Evolutionary conservation across 2,329 filamentous ascomycete genomes (phyloP).

Genomic region (Aspergillus neotritici): DNA sequence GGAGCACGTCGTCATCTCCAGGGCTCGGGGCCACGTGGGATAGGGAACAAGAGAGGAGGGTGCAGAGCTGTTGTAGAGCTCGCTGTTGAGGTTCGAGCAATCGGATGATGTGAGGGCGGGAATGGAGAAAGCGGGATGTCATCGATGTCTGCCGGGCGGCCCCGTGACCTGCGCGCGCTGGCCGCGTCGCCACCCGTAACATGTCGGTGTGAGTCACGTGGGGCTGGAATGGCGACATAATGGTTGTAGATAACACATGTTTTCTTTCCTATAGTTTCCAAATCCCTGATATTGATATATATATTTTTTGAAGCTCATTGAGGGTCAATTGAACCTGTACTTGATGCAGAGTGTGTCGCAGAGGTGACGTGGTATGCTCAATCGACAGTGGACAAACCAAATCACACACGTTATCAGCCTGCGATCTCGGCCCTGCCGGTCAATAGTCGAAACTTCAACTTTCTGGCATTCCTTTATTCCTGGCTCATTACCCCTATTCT

Average conservation of each 20-base stretch:
- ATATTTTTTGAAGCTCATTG: no score
- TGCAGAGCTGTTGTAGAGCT: no score
- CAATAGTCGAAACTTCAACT: not conserved
- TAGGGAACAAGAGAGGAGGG: constrained; percentile 3
- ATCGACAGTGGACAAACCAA: not conserved
- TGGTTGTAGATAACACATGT: not conserved
- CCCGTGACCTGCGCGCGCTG: constrained; percentile 31
- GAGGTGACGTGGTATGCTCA: not conserved
- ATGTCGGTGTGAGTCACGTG: constrained; percentile 28
- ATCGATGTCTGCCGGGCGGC: constrained; percentile 4
- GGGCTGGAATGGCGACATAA: constrained; percentile 7
- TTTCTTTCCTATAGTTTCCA: constrained; percentile 1
- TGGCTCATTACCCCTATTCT: constrained; percentile 37
- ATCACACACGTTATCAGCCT: not conserved
- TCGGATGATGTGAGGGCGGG: not conserved
- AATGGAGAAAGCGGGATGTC: constrained; percentile 4
- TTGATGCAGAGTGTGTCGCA: not conserved
- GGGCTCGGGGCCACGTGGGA: constrained; percentile 12
- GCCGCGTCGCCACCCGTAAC: constrained; percentile 27
- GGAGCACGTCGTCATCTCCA: constrained; percentile 16
- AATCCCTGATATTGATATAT: no score
- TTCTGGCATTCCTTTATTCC: constrained; percentile 52
- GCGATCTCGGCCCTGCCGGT: constrained; percentile 4
- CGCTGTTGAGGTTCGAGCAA: not conserved
- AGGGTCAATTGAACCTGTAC: no score